These are phyloP conservation scores for Salvia sclarea DNA, from an alignment of 305 asterid species.

Conservation along the genomic window DNA sequence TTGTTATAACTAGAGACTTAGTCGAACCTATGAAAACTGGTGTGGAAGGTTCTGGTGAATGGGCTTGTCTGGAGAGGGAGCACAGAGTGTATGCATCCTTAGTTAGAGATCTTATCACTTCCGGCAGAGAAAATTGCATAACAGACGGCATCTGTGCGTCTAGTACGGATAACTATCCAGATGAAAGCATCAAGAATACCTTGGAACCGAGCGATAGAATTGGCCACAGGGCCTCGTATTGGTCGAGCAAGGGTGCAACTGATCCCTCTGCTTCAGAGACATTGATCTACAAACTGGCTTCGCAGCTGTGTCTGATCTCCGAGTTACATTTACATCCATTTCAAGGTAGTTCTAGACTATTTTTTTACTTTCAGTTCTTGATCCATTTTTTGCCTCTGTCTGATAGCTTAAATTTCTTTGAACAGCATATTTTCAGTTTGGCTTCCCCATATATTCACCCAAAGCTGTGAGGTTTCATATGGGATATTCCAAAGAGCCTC, in stretches of 20 bases:
- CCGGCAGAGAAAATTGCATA: slow-evolving; percentile 46
- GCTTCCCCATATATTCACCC: slow-evolving; percentile 72
- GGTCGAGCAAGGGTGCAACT: slow-evolving; percentile 78
- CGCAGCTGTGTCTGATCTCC: slow-evolving; percentile 58
- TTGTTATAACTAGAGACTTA: slow-evolving; percentile 37
- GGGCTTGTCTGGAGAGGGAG: slow-evolving; percentile 47
- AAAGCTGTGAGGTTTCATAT: slow-evolving; percentile 64
- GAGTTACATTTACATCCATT: slow-evolving; percentile 72
- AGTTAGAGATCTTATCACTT: slow-evolving; percentile 41
- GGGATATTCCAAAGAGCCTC: slow-evolving; percentile 51
- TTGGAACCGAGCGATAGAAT: slow-evolving; percentile 51
- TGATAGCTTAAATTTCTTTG: slow-evolving; percentile 33
- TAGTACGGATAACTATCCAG: slow-evolving; percentile 72
- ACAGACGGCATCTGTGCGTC: slow-evolving; percentile 65
- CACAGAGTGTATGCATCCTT: slow-evolving; percentile 60
- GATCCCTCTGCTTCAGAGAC: slow-evolving; percentile 62
- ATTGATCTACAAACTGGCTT: slow-evolving; percentile 52
- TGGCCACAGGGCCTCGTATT: slow-evolving; percentile 63
- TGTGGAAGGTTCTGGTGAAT: slow-evolving; percentile 38
- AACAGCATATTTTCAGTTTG: slow-evolving; percentile 74
- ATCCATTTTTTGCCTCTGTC: slow-evolving; percentile 13
- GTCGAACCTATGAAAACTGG: slow-evolving; percentile 34
- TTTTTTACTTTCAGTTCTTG: not conserved
- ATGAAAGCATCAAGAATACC: slow-evolving; percentile 70
- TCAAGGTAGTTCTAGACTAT: slow-evolving; percentile 54